Conservation (phyloP, 495 filamentous ascomycete species). For the Wilcoxina mikolae region DNA sequence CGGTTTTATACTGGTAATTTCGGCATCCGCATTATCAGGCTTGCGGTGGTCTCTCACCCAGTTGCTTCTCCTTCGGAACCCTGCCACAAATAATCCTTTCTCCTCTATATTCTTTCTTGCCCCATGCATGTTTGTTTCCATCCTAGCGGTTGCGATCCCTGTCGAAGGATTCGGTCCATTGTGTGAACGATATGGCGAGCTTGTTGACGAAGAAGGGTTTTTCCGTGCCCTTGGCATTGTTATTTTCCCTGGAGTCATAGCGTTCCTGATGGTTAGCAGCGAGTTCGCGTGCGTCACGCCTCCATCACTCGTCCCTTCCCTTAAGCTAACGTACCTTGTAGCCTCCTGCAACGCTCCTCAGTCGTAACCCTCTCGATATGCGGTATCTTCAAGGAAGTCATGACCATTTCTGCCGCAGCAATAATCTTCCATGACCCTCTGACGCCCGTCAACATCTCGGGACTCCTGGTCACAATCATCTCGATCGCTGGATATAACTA, state of each 20-base stretch:
- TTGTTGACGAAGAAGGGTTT: slow-evolving; percentile 53
- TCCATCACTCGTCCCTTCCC: not conserved
- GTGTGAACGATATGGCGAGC: slow-evolving; percentile 41
- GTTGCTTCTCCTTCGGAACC: slow-evolving; percentile 84
- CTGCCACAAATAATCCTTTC: slow-evolving; percentile 92
- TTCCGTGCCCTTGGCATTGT: slow-evolving; percentile 45
- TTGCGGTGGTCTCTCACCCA: slow-evolving; percentile 97
- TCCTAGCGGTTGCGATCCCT: slow-evolving; percentile 66
- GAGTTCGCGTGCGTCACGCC: slow-evolving; percentile 54
- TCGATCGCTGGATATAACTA: slow-evolving; percentile 88
- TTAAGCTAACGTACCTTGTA: not conserved
- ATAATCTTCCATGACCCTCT: slow-evolving; percentile 80
- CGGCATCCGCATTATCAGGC: slow-evolving; percentile 84
- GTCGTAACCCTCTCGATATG: slow-evolving; percentile 94
- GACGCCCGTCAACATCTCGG: slow-evolving; percentile 76
- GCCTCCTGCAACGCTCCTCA: slow-evolving; percentile 75
- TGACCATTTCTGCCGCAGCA: slow-evolving; percentile 83
- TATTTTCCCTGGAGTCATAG: slow-evolving; percentile 78
- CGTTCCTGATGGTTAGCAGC: slow-evolving; percentile 90
- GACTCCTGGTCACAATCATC: slow-evolving; percentile 70
- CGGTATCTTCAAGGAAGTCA: slow-evolving; percentile 97
- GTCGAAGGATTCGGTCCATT: slow-evolving; percentile 67
- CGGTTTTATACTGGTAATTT: slow-evolving; percentile 84
- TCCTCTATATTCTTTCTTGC: slow-evolving; percentile 93
- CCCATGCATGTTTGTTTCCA: slow-evolving; percentile 82